Evolutionary conservation across 768 basidiomycete genomes (phyloP), one percentile per base, ranked within the genome.

Genomic region (Mycena capillaripes): DNA sequence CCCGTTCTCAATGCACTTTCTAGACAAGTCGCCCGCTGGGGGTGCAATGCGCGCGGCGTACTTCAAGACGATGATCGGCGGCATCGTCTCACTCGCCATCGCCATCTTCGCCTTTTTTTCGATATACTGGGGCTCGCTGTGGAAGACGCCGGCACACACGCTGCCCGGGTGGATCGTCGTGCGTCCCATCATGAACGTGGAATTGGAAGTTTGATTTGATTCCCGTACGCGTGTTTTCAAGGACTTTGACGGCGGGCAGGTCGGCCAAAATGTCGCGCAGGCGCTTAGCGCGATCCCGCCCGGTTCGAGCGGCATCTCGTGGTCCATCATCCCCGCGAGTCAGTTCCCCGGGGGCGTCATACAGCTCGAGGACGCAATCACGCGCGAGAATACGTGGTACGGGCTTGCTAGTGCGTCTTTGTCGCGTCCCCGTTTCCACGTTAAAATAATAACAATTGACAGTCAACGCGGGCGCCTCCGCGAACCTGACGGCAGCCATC

Each of bases 81-180:
- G 84, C 21, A 75, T 81, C 5, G 70, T 84, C 17, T 62, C 86
- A 32, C 76, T 89, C 21, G 76, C 83, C 14, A 57, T 89, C 50
- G 77, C 85, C 27, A 87, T 91, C 55, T 85, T 89, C 71, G 79
- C 79, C 0, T 80, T 91, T 30, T 79, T 92, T 66, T 79, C 89
- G 5, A 90, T 92, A 59, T 91, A 88, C 78, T 92, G 90, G 90
- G 88, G 87, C n/a, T 81, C 89, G 17, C 77, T 89, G 9, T 90
- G 89, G 81, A 84, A 84, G 65, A 83, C 84, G 10, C 84, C 79
- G 44, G 83, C 66, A 0, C 78, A 83, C 48, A 86, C 86, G 34
- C 77, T 92, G 29, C 78, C 84, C 27, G 90, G 88, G 3, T 90
- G 86, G 84, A 84, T 92, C 0, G 87, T 92, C 23, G 91, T 91